These are phyloP conservation scores for Hamamelis virginiana DNA, from an alignment of 164 flowering plant species.

Conservation along the genomic window DNA sequence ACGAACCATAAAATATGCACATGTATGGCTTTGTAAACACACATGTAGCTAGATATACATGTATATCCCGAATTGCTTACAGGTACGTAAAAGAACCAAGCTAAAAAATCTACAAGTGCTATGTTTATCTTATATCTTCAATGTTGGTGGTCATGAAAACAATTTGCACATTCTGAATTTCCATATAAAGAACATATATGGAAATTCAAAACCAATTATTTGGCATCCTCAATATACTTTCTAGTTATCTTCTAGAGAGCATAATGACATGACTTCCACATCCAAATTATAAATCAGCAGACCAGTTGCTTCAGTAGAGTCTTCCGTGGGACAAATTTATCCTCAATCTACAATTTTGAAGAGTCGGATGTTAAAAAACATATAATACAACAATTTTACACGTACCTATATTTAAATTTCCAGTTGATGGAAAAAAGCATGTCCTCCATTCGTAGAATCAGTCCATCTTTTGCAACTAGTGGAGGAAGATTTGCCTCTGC, in stretches of 20 bases:
- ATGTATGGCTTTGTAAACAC: too few relatives aligned
- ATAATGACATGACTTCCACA: neutral
- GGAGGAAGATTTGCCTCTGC: slow-evolving; percentile 38
- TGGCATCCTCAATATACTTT: neutral
- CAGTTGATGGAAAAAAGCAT: slow-evolving; percentile 19
- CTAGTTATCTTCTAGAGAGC: neutral
- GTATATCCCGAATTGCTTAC: too few relatives aligned
- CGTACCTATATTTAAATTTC: slow-evolving; percentile 37
- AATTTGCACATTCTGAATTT: too few relatives aligned
- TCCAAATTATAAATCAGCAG: neutral
- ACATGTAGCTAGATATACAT: too few relatives aligned
- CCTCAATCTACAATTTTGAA: neutral
- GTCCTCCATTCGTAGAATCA: slow-evolving; percentile 30
- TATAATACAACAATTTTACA: neutral
- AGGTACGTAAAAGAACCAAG: neutral
- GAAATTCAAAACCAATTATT: neutral
- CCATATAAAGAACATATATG: neutral
- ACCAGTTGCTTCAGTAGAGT: neutral
- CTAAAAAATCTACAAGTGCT: neutral
- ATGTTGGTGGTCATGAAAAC: too few relatives aligned
- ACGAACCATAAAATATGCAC: too few relatives aligned
- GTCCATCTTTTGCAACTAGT: slow-evolving; percentile 26
- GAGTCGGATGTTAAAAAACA: neutral
- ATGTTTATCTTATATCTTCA: neutral
- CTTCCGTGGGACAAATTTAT: neutral